Evolutionary conservation across 2,329 filamentous ascomycete genomes (phyloP), one percentile per base, ranked within the genome.

Genomic region (Aspergillus novoparasiticus): DNA sequence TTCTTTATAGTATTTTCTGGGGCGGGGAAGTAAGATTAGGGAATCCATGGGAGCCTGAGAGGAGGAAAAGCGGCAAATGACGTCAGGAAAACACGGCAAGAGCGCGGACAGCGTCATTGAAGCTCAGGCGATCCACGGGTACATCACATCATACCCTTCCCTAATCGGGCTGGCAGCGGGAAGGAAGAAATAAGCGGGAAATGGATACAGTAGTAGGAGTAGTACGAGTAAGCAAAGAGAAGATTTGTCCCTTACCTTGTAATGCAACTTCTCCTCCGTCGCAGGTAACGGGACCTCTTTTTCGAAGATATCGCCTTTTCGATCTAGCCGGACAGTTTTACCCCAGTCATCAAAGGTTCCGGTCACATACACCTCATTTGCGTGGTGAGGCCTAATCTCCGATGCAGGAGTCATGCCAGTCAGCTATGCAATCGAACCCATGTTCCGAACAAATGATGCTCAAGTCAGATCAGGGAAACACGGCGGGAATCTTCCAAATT

Each of bases 301-400:
- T 80, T 90, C 85, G 79, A 96, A 96, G 67, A 78, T 77, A 56
- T 88, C 83, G 75, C 86, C 90, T 46, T 88, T 85, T 81, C 92
- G 93, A 55, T 93, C 89, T 62, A 99, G 86, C 82, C 91, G 87
- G 78, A 94, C 87, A 61, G 88, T 93, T 84, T 95, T 94, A 70
- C 86, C 86, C 95, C 95, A 99, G 82, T 92, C 86, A 81, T 98
- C 94, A 77, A 98, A 98, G 67, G 92, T 94, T 76, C 95, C 95
- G 46, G 94, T 98, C 72, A 98, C 95, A 80, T 90, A 94, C 78
- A 98, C 94, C 76, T 96, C 91, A 70, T 89, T 86, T 76, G 91
- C 94, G 72, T 88, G 84, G 78, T 95, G 89, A 76, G 90, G 88
- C 94, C 94, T 97, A 80, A 46, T 59, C 23, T 46, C 32, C 45